Percentiles rank a stretch among this genome's conserved stretches.
phyloP scores from a whole-genome alignment of 2,329 filamentous ascomycete genomes.

The Apiospora marii region DNA sequence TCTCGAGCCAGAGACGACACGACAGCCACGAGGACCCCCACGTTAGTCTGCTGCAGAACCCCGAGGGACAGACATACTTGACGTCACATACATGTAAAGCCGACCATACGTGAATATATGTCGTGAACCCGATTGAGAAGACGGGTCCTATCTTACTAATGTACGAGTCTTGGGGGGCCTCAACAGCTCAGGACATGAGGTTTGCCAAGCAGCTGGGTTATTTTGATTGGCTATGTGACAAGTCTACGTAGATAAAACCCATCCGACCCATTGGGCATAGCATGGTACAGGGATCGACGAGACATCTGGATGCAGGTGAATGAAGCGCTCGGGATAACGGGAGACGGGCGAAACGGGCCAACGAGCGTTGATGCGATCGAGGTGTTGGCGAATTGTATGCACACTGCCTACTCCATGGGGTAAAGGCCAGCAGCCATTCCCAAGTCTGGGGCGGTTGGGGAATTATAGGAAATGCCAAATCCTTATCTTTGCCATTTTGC shows the following conservation, averaged over 20 bases:
- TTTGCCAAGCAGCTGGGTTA: not conserved
- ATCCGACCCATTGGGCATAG: not conserved
- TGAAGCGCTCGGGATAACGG: not conserved
- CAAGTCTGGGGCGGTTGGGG: not conserved
- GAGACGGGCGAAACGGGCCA: not conserved
- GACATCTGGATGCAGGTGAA: not conserved
- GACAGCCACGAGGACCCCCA: not conserved
- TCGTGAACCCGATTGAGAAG: not conserved
- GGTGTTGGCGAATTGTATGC: not conserved
- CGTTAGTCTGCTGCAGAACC: not conserved
- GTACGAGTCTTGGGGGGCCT: not conserved
- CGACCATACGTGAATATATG: not conserved
- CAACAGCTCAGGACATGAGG: not conserved
- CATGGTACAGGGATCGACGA: not conserved
- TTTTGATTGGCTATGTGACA: not conserved
- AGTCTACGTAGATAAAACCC: not conserved
- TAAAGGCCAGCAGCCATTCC: not conserved
- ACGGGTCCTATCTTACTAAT: not conserved
- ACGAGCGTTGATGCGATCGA: not conserved
- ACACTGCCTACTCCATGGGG: not conserved
- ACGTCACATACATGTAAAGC: not conserved
- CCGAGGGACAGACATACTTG: not conserved
- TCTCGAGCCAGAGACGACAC: no score
- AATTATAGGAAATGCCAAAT: not conserved
- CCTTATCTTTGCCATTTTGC: conserved; percentile 12